phyloP scores from a whole-genome alignment of 148 eudicot genomes.

The Cornus kousa region DNA sequence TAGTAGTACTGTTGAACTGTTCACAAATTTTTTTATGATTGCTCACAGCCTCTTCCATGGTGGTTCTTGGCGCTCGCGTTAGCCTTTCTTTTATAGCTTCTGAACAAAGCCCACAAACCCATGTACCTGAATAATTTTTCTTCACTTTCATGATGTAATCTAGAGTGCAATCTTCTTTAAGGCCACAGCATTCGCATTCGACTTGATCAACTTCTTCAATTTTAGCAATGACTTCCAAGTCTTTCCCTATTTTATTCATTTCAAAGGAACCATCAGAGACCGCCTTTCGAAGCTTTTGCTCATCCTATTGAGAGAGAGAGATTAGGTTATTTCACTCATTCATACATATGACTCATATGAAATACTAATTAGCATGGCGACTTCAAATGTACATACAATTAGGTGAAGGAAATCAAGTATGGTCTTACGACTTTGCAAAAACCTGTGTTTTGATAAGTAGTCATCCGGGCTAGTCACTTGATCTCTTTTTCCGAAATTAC shows the following conservation, averaged over 20 bases:
- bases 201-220: slow-evolving; percentile 9
- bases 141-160: slow-evolving; percentile 40
- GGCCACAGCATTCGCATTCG: slow-evolving; percentile 59
- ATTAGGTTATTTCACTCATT: too few relatives aligned
- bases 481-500: too few relatives aligned
- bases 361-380: too few relatives aligned
- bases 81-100: slow-evolving; percentile 55
- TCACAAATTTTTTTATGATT: slow-evolving; percentile 37
- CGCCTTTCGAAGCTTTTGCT: slow-evolving; percentile 6
- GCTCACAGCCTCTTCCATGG: slow-evolving; percentile 41
- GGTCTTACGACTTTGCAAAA: too few relatives aligned
- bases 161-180: slow-evolving; percentile 50
- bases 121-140: slow-evolving; percentile 30
- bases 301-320: slow-evolving; percentile 8
- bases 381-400: neutral
- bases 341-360: too few relatives aligned
- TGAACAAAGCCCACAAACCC: slow-evolving; percentile 67
- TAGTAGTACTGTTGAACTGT: slow-evolving; percentile 31
- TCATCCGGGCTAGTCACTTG: too few relatives aligned
- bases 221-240: slow-evolving; percentile 20
- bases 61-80: neutral
- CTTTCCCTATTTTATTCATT: slow-evolving; percentile 17
- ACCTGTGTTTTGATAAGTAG: too few relatives aligned
- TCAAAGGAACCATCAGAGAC: slow-evolving; percentile 19
- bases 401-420: neutral